These are phyloP conservation scores for Noccaea bulbosa DNA, from an alignment of 345 rosid species.

Conservation along the genomic window DNA sequence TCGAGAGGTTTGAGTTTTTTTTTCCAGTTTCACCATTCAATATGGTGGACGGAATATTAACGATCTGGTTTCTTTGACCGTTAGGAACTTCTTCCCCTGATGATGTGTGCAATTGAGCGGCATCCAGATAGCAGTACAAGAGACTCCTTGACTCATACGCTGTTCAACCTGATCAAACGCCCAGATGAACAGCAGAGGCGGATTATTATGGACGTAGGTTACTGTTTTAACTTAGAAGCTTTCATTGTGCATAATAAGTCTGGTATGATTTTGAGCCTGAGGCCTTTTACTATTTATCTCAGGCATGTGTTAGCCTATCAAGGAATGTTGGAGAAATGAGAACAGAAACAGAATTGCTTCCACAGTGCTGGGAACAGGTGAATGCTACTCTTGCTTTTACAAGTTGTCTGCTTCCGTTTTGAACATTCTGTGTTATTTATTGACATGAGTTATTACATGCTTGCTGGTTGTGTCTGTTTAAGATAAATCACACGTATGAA, in stretches of 20 bases:
- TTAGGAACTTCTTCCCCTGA: slow-evolving; percentile 96
- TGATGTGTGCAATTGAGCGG: slow-evolving; percentile 98
- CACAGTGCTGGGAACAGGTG: slow-evolving; percentile 99
- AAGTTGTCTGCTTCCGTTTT: slow-evolving; percentile 29
- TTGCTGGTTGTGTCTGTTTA: slow-evolving; percentile 43
- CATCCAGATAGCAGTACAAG: slow-evolving; percentile 81
- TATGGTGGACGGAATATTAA: slow-evolving; percentile 21
- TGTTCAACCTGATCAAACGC: slow-evolving; percentile 93
- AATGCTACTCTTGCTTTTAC: slow-evolving; percentile 43
- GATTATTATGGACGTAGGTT: slow-evolving; percentile 92
- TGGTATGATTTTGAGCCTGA: slow-evolving; percentile 27
- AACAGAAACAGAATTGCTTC: slow-evolving; percentile 96
- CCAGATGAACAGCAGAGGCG: slow-evolving; percentile 97
- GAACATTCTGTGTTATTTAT: background rate
- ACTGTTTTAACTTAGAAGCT: slow-evolving; percentile 35
- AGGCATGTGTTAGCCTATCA: slow-evolving; percentile 96
- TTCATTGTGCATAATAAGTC: slow-evolving; percentile 19
- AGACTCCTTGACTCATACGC: slow-evolving; percentile 91
- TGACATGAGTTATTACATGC: slow-evolving; percentile 33
- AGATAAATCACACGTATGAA: slow-evolving; percentile 96
- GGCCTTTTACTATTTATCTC: slow-evolving; percentile 44
- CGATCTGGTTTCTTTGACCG: slow-evolving; percentile 18
- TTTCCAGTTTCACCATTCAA: background rate
- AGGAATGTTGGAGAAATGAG: slow-evolving; percentile 98
- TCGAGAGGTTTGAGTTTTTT: slow-evolving; percentile 72